These are phyloP conservation scores for Phycomyces blakesleeanus DNA, from an alignment of 192 early-diverging fungal species.

Conservation along the genomic window DNA sequence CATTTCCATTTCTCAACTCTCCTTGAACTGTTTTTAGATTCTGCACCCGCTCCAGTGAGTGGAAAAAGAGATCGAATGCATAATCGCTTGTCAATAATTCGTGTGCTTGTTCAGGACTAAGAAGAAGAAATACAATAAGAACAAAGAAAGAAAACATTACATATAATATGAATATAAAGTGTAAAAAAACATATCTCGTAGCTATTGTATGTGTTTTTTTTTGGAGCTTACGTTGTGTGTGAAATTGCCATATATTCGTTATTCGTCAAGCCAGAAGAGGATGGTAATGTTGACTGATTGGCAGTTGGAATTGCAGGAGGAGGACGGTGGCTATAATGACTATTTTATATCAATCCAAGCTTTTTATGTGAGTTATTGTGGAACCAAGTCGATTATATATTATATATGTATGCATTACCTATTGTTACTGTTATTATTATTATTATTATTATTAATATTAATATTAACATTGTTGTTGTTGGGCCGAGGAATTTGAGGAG, in stretches of 20 bases:
- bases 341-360: not conserved
- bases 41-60: slow-evolving; percentile 36
- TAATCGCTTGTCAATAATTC: slow-evolving; percentile 36
- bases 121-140: not conserved
- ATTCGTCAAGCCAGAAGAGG: not conserved
- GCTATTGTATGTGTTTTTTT: too few species aligned
- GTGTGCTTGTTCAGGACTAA: slow-evolving; percentile 37
- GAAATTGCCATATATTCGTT: slow-evolving; percentile 20
- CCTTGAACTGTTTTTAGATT: slow-evolving; percentile 40
- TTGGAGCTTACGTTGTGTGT: slow-evolving; percentile 29
- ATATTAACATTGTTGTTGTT: too few species aligned
- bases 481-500: too few species aligned
- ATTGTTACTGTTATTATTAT: too few species aligned
- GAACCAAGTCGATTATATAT: too few species aligned
- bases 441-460: too few species aligned
- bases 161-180: too few species aligned
- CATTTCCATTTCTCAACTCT: slow-evolving; percentile 47
- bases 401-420: too few species aligned
- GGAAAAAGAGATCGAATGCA: slow-evolving; percentile 40
- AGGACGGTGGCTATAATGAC: slow-evolving; percentile 28
- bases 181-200: too few species aligned
- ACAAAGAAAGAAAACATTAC: too few species aligned
- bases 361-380: not conserved
- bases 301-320: slow-evolving; percentile 35
- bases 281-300: slow-evolving; percentile 7